Percentiles rank a stretch among this genome's conserved stretches.
Evolutionary conservation across 2,329 filamentous ascomycete genomes (phyloP).

Genomic region (Whalleya microplaca): DNA sequence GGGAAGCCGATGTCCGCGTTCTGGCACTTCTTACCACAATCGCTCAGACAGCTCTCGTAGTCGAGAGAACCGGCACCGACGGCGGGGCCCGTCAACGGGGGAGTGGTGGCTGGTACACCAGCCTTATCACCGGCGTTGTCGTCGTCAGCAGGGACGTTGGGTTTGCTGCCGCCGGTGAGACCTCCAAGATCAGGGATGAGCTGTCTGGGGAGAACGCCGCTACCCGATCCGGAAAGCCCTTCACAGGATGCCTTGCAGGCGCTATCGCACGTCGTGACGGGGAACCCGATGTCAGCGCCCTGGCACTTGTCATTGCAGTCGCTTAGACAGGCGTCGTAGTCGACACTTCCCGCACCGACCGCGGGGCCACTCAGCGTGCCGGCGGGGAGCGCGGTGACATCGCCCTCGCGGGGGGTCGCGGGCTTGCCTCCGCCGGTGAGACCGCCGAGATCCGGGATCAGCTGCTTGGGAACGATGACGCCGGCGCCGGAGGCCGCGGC

Average conservation of each 20-base stretch:
- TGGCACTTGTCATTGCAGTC: constrained; percentile 2
- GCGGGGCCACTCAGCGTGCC: no score
- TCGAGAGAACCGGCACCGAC: not conserved
- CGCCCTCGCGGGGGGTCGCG: no score
- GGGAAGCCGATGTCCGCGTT: constrained; percentile 7
- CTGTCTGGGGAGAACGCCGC: no score
- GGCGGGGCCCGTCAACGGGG: not conserved
- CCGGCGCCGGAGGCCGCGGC: not conserved
- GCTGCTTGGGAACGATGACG: not conserved
- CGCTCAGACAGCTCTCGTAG: constrained; percentile 14
- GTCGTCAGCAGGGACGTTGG: no score
- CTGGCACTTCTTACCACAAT: constrained; percentile 19
- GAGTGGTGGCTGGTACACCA: not conserved
- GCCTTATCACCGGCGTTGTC: not conserved
- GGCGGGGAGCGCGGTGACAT: no score
- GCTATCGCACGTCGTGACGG: not conserved
- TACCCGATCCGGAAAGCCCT: not conserved
- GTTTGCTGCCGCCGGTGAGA: no score
- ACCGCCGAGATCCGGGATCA: not conserved
- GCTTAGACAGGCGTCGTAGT: constrained; percentile 13
- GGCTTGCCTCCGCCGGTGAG: no score
- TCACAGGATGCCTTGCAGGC: not conserved
- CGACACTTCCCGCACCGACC: not conserved
- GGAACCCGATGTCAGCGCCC: not conserved
- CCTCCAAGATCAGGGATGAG: no score